Evolutionary conservation across 2,329 filamentous ascomycete species (phyloP), one percentile per base, ranked within the genome.

Genomic region (Fusarium solani-melongenae): DNA sequence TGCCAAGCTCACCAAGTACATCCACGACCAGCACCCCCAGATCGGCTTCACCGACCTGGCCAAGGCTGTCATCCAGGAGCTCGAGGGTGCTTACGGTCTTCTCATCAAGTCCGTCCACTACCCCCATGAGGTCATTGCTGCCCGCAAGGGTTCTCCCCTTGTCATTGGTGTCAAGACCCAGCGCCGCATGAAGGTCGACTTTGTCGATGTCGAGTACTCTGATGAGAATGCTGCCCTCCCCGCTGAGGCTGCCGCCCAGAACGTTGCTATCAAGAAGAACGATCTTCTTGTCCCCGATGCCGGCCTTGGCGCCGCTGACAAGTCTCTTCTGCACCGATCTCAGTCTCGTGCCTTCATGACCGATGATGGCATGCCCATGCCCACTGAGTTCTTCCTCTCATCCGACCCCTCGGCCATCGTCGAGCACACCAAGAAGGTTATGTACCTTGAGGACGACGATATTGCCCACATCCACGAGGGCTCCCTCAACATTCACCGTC

Each of bases 161-260:
- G 96, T 99, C 74, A 94, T 99, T 79, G 96, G 96, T 86, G 96
- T 99, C 82, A 94, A 95, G 87, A 98, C 96, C 65, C 90, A 95
- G 86, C 97, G 93, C 89, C 97, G 97, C 88, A 98, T 99, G 96
- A 99, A 98, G 92, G 96, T 99, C 73, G 96, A 99, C 87, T 99
- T 99, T 81, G 96, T 99, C 82, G 96, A 99, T 83, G 96, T 99
- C 71, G 96, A 99, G 87, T 98, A 96, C 84, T 93, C 93, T 60
- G 95, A 98, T 80, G 94, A 98, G 79, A 92, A 92, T 80, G 88
- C 87, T 76, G 90, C 93, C 76, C 92, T 99, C 71, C 92, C 96
- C 39, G 96, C 96, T 62, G 96, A 99, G 90, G 92, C 92, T 76
- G 96, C 96, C 71, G 96, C 96, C 69, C 96, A 99, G 87, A 98